A percentile compares a stretch with the other conserved stretches of the same genome.
Conservation (phyloP, 345 rosid genomes). For the Acer negundo region DNA sequence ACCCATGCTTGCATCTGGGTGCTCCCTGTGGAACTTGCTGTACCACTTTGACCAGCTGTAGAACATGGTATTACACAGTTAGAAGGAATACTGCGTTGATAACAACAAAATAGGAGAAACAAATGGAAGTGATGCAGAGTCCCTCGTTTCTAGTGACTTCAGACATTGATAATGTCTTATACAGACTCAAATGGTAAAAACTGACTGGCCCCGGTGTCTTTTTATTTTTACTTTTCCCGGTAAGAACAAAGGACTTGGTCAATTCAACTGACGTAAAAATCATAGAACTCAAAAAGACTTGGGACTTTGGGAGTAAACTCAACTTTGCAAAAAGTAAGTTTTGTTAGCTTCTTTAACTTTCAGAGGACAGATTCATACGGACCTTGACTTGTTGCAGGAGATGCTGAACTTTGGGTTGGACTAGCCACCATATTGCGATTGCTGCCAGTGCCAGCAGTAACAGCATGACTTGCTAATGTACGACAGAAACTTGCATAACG, state of each 20-base stretch:
- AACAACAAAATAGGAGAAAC: neutral
- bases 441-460: conserved; percentile 85
- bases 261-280: neutral
- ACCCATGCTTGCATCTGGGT: conserved; percentile 99
- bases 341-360: neutral
- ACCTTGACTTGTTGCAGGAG: conserved; percentile 85
- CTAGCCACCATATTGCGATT: conserved; percentile 80
- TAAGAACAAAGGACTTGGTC: neutral
- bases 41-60: conserved; percentile 77
- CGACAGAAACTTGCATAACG: conserved; percentile 99
- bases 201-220: neutral
- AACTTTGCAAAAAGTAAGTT: neutral
- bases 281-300: neutral
- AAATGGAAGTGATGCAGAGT: neutral
- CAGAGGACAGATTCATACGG: conserved; percentile 36
- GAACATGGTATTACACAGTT: conserved; percentile 18
- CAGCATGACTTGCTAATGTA: conserved; percentile 96
- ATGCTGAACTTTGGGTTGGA: conserved; percentile 82
- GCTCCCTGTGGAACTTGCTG: conserved; percentile 84
- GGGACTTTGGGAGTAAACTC: neutral
- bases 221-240: neutral
- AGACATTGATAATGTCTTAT: neutral
- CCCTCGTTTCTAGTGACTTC: conserved; percentile 10
- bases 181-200: neutral
- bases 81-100: neutral